Evolutionary conservation across 2,329 filamentous ascomycete species (phyloP), one percentile per base, ranked within the genome.

Genomic region (Monosporascus sp.): DNA sequence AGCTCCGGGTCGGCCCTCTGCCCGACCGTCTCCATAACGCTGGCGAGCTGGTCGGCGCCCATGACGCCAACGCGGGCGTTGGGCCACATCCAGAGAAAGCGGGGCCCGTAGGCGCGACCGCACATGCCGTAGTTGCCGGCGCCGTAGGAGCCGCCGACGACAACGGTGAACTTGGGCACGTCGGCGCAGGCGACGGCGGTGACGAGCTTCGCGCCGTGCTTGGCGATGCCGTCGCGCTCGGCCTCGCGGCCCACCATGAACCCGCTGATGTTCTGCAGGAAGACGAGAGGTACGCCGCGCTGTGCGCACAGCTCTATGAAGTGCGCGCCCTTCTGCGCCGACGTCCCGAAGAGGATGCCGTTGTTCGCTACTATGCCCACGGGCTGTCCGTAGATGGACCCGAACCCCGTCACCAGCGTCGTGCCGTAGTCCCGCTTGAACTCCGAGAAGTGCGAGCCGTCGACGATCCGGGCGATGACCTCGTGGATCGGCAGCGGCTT

Each of bases 61-160:
- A 99, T 99, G 62, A 99, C 92, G 34, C 89, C 90, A 49, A 96
- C 90, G 66, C 89, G 88, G n/a, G 94, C 91, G 62, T 96, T 96
- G 41, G 94, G 94, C 94, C 94, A 99, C 79, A 93, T 95, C 85
- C 90, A 97, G 55, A 97, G 72, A 70, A 97, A 90, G 14, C 91
- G 79, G 0, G 93, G 93, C n/a, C 83, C 84, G 71, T 97, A 99
- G 2, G 94, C 93, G 49, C 94, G 82, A 22, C 94, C 94, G 67
- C 90, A 97, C 94, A 99, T 99, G 63, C 93, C 94, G 68, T 99
- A 99, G 71, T 97, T 99, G 4, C 94, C 94, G 7, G 93, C 93
- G 54, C 93, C 93, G 59, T 94, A 94, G 68, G 87, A 92, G 31
- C 88, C 89, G 24, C 94, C 94, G n/a, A 97, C 86, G 1, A 99